A percentile compares a stretch with the other conserved stretches of the same genome.
Conservation (phyloP, 2,329 filamentous ascomycete species). For the Gnomoniopsis smithogilvyi region DNA sequence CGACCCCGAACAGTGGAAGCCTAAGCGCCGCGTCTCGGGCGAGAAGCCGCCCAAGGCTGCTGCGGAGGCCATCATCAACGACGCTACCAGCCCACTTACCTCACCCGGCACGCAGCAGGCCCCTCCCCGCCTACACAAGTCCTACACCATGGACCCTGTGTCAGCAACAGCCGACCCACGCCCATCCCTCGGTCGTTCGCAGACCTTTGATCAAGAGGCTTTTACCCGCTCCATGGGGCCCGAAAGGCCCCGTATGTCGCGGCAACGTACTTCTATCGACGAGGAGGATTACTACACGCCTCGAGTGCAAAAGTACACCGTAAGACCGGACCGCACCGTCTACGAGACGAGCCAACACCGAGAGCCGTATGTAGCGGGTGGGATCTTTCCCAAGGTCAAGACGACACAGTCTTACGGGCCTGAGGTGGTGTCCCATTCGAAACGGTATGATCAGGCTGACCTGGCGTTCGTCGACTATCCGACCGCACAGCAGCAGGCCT, state of each 20-base stretch:
- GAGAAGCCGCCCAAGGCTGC: constrained; percentile 16
- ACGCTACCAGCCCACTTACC: constrained; percentile 1
- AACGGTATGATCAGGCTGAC: constrained; percentile 21
- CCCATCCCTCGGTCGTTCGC: constrained; percentile 13
- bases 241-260: constrained; percentile 11
- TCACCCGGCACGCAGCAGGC: constrained; percentile 20
- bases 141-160: constrained; percentile 21
- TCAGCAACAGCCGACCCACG: constrained; percentile 10
- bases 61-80: constrained; percentile 2
- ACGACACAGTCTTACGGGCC: constrained; percentile 12
- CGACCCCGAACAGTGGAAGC: constrained; percentile 14
- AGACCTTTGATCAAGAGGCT: constrained; percentile 20
- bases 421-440: constrained; percentile 20
- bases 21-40: constrained; percentile 16
- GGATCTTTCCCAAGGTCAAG: constrained; percentile 19
- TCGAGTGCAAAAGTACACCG: not conserved
- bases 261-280: constrained; percentile 19
- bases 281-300: constrained; percentile 12
- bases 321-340: constrained; percentile 7
- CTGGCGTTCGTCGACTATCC: constrained; percentile 10
- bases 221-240: constrained; percentile 2
- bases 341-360: constrained; percentile 4
- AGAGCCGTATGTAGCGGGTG: constrained; percentile 4
- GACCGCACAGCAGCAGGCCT: not conserved
- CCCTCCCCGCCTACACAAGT: constrained; percentile 24